These are phyloP conservation scores for Ambrosiella cleistominuta DNA, from an alignment of 2,329 filamentous ascomycete genomes.

Conservation along the genomic window DNA sequence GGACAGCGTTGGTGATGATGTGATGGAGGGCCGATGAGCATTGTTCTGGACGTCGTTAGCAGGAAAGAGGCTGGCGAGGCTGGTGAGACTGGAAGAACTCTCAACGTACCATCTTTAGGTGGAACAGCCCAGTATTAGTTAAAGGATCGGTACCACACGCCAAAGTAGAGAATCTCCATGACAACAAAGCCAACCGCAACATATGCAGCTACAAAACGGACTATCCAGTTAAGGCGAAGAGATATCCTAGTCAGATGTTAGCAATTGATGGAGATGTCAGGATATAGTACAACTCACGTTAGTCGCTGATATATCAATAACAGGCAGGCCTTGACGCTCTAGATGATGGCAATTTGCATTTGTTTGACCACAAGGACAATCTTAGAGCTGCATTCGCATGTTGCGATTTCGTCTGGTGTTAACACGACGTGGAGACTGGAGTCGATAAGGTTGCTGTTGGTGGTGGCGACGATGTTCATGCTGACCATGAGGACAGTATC, in stretches of 20 bases:
- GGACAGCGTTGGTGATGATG: constrained; percentile 38
- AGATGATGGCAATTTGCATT: constrained; percentile 41
- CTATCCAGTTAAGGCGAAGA: constrained; percentile 27
- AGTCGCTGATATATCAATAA: constrained; percentile 39
- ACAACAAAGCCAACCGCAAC: constrained; percentile 28
- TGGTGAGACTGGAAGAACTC: constrained; percentile 10
- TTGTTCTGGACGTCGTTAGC: constrained; percentile 24
- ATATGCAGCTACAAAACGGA: constrained; percentile 32
- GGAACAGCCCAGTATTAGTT: constrained; percentile 39
- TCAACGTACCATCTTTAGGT: constrained; percentile 24
- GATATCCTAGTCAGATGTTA: constrained; percentile 21
- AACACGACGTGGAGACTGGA: constrained; percentile 26
- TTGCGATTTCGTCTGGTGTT: constrained; percentile 26
- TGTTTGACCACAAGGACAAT: constrained; percentile 44
- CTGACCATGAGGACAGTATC: constrained; percentile 37
- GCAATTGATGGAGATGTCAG: background rate
- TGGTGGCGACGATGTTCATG: constrained; percentile 36
- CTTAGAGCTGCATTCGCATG: constrained; percentile 36
- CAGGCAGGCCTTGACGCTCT: constrained; percentile 37
- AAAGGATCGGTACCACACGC: constrained; percentile 39
- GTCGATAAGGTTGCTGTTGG: constrained; percentile 42
- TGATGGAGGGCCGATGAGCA: constrained; percentile 39
- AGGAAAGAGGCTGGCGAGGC: background rate
- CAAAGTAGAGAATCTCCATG: constrained; percentile 32
- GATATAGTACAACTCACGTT: constrained; percentile 22